Conservation (phyloP, 176 grass and related monocot species). For the Calamus simplicifolius region DNA sequence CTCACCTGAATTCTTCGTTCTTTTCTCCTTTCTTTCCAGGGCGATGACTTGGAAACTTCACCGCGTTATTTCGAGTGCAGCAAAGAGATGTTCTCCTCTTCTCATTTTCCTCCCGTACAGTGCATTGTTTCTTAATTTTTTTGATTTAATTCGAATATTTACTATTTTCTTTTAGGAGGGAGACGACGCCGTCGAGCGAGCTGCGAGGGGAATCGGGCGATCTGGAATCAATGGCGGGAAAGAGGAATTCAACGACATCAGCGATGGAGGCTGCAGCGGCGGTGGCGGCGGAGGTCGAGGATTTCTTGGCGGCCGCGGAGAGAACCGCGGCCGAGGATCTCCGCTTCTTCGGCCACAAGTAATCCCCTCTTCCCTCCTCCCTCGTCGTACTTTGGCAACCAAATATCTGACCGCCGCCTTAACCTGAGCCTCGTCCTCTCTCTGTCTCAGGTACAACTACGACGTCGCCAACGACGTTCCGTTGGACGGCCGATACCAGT, state of each 20-base stretch:
- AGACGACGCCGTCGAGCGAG: conserved; percentile 3
- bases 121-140: background rate
- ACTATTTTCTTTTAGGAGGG: background rate
- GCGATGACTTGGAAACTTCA: background rate
- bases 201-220: background rate
- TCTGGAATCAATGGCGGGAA: background rate
- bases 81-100: conserved; percentile 1
- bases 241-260: background rate
- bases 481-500: conserved; percentile 23
- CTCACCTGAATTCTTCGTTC: background rate
- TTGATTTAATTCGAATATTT: background rate
- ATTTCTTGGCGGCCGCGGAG: conserved; percentile 10
- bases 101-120: background rate
- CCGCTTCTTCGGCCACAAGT: conserved; percentile 8
- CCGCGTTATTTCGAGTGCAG: background rate
- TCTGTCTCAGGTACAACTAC: conserved; percentile 20
- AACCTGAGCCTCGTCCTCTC: background rate
- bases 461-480: conserved; percentile 25
- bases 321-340: background rate
- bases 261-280: no score
- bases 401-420: no score
- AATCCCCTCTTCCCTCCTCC: background rate
- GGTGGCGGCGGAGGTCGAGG: conserved; percentile 9
- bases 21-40: background rate
- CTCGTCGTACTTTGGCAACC: no score